These are phyloP conservation scores for Pseudocercospora macadamiae DNA, from an alignment of 2,329 filamentous ascomycete species.

Conservation along the genomic window DNA sequence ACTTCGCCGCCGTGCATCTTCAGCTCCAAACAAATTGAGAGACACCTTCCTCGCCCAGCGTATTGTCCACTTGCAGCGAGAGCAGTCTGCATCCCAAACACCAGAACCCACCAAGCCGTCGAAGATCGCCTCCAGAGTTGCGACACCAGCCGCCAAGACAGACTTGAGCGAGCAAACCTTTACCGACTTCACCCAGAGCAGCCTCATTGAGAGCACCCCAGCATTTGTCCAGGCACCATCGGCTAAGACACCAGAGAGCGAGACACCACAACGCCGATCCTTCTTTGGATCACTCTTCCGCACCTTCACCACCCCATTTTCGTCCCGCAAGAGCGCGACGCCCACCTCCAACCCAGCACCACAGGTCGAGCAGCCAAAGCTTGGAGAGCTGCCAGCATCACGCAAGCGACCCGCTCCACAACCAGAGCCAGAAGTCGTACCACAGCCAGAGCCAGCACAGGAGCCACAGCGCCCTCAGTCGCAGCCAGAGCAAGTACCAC, in stretches of 20 bases:
- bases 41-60: conserved; percentile 2
- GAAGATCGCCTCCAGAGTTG: neutral
- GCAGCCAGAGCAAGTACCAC: conserved; percentile 9
- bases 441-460: conserved; percentile 9
- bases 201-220: conserved; percentile 18
- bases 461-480: conserved; percentile 3
- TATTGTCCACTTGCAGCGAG: neutral
- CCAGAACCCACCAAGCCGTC: neutral
- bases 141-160: neutral
- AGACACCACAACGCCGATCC: conserved; percentile 13
- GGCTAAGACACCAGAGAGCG: neutral
- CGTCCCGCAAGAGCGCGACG: conserved; percentile 7
- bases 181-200: conserved; percentile 12
- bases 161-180: conserved; percentile 8
- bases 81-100: conserved; percentile 7
- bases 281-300: conserved; percentile 22
- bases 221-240: neutral
- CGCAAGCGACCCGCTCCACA: conserved; percentile 31
- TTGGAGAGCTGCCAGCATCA: conserved; percentile 25
- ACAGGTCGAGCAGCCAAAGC: conserved; percentile 10
- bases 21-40: conserved; percentile 1
- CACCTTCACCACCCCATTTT: conserved; percentile 21
- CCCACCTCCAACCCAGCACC: conserved; percentile 7
- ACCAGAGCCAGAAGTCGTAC: conserved; percentile 16
- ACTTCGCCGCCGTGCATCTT: too few species aligned